Evolutionary conservation across 192 early-diverging fungal species (phyloP), one percentile per base, ranked within the genome.

Genomic region (Lunasporangiospora selenospora): DNA sequence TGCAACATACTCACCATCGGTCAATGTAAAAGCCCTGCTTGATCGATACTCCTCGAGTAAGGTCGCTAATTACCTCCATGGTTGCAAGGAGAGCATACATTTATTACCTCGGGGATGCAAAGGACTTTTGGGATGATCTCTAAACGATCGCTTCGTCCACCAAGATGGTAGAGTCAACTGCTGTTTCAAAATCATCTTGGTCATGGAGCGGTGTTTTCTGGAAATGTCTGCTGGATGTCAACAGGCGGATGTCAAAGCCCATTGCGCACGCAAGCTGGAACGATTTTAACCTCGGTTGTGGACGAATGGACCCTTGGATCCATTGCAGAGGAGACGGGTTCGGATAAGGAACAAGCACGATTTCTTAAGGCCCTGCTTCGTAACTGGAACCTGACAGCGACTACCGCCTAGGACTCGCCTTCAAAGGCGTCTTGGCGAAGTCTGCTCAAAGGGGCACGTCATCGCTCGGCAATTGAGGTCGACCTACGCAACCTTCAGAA

Each of bases 121-220:
- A 24, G n/a, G 60, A 57, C 3, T 73, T 73, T 23, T 73, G 69
- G 69, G 46, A 53, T 24, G 69, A 73, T 58, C 69, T 73, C 6
- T 61, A 73, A 23, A 6, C 60, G 1, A 73, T 40, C 10, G 26
- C 69, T 9, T 57, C 69, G 0, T 18, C 31, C 10, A 58, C 63
- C 59, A 60, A 50, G 36, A 27, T 34, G 27, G 19, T 31, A 0
- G 19, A 36, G 13, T 52, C 69, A 2, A n/a, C n/a, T n/a, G n/a
- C n/a, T n/a, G n/a, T n/a, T n/a, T n/a, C n/a, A n/a, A n/a, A n/a
- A n/a, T n/a, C n/a, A n/a, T n/a, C n/a, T n/a, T n/a, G n/a, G n/a
- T n/a, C n/a, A n/a, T 73, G 69, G 69, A 23, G 31, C 19, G 49
- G 53, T 2, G 63, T 73, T 27, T 54, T 46, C 3, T 12, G 36